Evolutionary conservation across 495 filamentous ascomycete genomes (phyloP).

Genomic region (Articulospora tetracladia): DNA sequence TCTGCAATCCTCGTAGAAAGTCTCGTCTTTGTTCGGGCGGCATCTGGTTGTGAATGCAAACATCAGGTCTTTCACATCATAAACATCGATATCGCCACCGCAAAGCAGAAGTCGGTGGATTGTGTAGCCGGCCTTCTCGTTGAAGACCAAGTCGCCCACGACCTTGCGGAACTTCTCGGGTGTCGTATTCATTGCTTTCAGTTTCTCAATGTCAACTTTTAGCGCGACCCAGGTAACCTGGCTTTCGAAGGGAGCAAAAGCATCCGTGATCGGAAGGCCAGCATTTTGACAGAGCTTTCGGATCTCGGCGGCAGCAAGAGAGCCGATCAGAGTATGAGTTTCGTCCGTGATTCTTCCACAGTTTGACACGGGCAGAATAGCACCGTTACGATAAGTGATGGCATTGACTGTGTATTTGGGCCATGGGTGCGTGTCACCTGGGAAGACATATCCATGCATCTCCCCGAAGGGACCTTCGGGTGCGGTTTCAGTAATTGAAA

Average conservation of each 20-base stretch:
- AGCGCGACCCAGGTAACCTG: constrained; percentile 40
- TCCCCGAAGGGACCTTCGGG: constrained; percentile 38
- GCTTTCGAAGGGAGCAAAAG: constrained; percentile 37
- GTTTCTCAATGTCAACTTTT: constrained; percentile 30
- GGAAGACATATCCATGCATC: constrained; percentile 37
- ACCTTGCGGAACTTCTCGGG: constrained; percentile 26
- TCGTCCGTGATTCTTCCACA: constrained; percentile 34
- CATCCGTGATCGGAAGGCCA: constrained; percentile 33
- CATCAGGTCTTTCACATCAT: constrained; percentile 29
- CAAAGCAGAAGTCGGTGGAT: constrained; percentile 36
- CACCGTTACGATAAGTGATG: constrained; percentile 38
- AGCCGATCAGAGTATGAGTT: constrained; percentile 32
- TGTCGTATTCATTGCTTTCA: constrained; percentile 31
- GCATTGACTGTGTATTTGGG: constrained; percentile 34
- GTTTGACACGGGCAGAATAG: constrained; percentile 36
- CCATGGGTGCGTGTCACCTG: constrained; percentile 25
- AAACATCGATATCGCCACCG: constrained; percentile 38
- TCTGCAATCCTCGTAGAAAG: constrained; percentile 34
- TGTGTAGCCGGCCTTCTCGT: constrained; percentile 33
- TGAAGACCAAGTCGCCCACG: constrained; percentile 35
- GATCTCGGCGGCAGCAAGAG: constrained; percentile 37
- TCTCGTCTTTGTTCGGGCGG: constrained; percentile 33
- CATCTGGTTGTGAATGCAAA: constrained; percentile 42
- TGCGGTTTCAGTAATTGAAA: constrained; percentile 32
- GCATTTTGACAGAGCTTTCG: constrained; percentile 32